Base-by-base conservation (phyloP, 225 moss, liverwort and hornwort species). In the Antitrichia curtipendula region DNA sequence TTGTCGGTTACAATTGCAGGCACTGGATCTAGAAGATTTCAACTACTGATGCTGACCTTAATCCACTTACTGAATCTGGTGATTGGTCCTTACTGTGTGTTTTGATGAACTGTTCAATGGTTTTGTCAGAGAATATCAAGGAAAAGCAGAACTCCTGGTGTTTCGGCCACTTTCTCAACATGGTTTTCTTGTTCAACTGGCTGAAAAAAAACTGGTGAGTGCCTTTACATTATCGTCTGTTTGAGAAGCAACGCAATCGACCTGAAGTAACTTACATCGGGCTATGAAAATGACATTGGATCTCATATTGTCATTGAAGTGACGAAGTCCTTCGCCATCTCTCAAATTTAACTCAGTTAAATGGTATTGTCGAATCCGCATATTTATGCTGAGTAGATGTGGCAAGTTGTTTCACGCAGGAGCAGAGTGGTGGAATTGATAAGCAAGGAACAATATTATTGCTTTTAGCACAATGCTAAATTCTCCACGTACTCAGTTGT, bases 141-240 rank as follows among this genome's bases (percentile, higher is more conserved):
- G 95, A 69, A 99, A 95, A 87, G 98, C 96, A 86, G 98, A 97
- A 88, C 90, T 97, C 63, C 91, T 99, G 76, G 96, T 97, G 80
- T 99, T 99, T 89, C 96, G 98, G 45, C 97, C 97, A 64, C 91
- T 96, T 61, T 91, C 94, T 49, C 90, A 85, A 78, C 98, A 99
- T 89, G 95, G 95, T 85, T 99, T 99, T 86, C 96, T 99, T 73
- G 95, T 95, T 77, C 98, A 99, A 86, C 84, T 99, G 88, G 97
- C 97, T 59, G 98, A 96, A 86, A 99, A 99, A 85, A 99, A 97
- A 89, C 92, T 97, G 86, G 97, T 96, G 66, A 49, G 94, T 84
- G 47, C 74, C 75, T 90, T 84, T 16, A 50, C 21, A 74, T 85
- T 88, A 36, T 25, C 34, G 38, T 77, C 27, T 79, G 60, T 84